A percentile compares a stretch with the other conserved stretches of the same genome.
These are phyloP conservation scores for Polygonum aviculare DNA, from an alignment of 148 eudicot genomes.

Conservation along the genomic window DNA sequence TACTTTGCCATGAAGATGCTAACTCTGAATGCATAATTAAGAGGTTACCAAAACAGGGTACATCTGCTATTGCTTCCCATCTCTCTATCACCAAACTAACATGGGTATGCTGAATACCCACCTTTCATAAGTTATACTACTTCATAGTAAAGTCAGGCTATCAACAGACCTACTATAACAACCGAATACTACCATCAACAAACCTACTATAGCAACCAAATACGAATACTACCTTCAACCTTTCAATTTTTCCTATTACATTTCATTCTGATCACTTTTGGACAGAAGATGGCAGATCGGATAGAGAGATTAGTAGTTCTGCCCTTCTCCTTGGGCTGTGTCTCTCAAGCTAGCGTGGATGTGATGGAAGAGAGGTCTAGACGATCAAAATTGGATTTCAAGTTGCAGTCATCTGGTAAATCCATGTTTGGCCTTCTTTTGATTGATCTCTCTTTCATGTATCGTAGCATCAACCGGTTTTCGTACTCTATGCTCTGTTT, in stretches of 20 bases:
- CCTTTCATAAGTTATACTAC: slow-evolving; percentile 28
- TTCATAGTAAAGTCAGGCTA: slow-evolving; percentile 36
- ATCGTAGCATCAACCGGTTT: neutral
- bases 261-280: neutral
- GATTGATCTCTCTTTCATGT: too few relatives aligned
- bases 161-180: too few relatives aligned
- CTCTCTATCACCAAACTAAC: slow-evolving; percentile 39
- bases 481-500: neutral
- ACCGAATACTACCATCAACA: slow-evolving; percentile 2
- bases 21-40: neutral
- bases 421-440: neutral
- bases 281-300: slow-evolving; percentile 30
- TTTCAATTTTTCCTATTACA: neutral
- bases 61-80: slow-evolving; percentile 13
- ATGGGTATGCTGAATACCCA: slow-evolving; percentile 16
- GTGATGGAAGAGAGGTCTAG: slow-evolving; percentile 33
- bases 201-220: slow-evolving; percentile 30
- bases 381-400: slow-evolving; percentile 25
- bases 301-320: slow-evolving; percentile 54
- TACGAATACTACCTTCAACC: neutral
- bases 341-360: slow-evolving; percentile 57
- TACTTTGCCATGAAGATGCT: neutral
- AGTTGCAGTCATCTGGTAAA: slow-evolving; percentile 24
- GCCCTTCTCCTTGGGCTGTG: slow-evolving; percentile 65
- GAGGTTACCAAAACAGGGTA: neutral